These are phyloP conservation scores for Eucalyptus erythrocorys DNA, from an alignment of 345 rosid species.

Conservation along the genomic window DNA sequence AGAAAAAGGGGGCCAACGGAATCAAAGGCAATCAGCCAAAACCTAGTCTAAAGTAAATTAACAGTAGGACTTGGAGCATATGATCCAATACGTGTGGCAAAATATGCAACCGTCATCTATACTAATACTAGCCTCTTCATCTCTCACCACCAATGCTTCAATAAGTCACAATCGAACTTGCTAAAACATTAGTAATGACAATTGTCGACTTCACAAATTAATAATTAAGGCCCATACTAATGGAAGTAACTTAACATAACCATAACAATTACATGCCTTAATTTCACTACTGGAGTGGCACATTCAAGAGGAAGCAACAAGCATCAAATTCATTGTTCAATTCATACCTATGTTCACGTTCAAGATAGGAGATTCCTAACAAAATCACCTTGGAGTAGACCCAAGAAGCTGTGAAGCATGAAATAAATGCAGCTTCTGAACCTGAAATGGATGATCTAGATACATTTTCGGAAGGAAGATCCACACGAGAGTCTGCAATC, in stretches of 20 bases:
- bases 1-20: neutral
- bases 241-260: neutral
- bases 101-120: neutral
- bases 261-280: neutral
- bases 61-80: neutral
- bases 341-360: conserved; percentile 64
- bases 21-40: neutral
- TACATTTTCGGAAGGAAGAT: conserved; percentile 10
- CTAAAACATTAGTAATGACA: neutral
- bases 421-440: conserved; percentile 10
- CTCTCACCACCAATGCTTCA: neutral
- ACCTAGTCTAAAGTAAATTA: neutral
- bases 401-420: conserved; percentile 64
- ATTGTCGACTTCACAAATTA: neutral
- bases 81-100: neutral
- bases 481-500: conserved; percentile 47
- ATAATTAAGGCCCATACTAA: neutral
- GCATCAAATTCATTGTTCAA: neutral
- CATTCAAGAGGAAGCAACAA: neutral
- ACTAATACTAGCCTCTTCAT: neutral
- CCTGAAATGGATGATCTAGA: conserved; percentile 8
- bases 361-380: conserved; percentile 82
- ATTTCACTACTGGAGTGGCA: neutral
- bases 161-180: neutral
- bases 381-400: conserved; percentile 76